Conservation (phyloP, 345 rosid genomes). For the Corchorus capsularis region DNA sequence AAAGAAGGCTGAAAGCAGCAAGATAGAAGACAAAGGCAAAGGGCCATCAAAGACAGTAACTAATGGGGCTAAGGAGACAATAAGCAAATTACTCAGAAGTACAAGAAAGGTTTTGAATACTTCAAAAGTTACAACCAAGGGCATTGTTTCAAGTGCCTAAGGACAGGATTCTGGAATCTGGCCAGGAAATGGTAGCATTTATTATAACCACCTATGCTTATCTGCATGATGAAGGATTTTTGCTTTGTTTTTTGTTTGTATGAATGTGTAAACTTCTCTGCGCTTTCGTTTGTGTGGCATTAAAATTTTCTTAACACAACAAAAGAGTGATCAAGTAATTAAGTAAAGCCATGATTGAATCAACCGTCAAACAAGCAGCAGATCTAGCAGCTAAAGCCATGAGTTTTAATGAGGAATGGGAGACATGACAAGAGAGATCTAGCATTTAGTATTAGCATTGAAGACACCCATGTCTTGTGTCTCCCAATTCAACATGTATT, state of each 20-base stretch:
- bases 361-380: background rate
- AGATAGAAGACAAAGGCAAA: constrained; percentile 21
- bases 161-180: too few species aligned
- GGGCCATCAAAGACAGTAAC: constrained; percentile 9
- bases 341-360: background rate
- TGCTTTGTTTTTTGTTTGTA: background rate
- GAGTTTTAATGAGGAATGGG: background rate
- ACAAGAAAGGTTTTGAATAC: constrained; percentile 30
- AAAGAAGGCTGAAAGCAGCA: background rate
- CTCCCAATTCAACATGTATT: background rate
- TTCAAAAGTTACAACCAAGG: constrained; percentile 22
- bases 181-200: background rate
- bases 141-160: constrained; percentile 24
- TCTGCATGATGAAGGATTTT: background rate
- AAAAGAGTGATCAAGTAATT: too few species aligned
- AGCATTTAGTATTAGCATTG: background rate
- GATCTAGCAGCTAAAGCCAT: background rate
- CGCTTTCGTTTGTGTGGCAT: background rate
- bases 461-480: background rate
- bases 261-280: background rate
- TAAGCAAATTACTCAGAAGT: constrained; percentile 26
- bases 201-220: background rate
- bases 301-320: too few species aligned
- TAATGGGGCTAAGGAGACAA: constrained; percentile 28
- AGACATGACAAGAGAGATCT: background rate